Percentiles rank a stretch among this genome's conserved stretches.
Evolutionary conservation across 192 early-diverging fungal genomes (phyloP).

Genomic region (Helicostylum pulchrum): DNA sequence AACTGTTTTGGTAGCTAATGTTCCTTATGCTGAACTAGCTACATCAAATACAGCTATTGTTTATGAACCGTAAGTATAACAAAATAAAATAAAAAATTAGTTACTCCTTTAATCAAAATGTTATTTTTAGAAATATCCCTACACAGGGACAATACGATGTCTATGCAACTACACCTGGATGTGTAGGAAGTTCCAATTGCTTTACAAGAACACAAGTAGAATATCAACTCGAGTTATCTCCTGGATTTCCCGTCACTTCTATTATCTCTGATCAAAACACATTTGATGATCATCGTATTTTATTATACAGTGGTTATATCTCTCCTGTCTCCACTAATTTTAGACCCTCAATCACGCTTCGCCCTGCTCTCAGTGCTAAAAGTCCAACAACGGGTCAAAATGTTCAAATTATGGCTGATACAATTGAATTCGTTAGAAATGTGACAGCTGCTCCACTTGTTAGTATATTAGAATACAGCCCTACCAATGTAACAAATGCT

Average conservation of each 20-base stretch:
- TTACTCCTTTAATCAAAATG: neutral
- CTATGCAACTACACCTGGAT: constrained; percentile 34
- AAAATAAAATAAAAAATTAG: neutral
- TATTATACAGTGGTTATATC: constrained; percentile 27
- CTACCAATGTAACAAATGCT: constrained; percentile 3
- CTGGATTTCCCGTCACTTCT: constrained; percentile 1
- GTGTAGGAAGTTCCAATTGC: constrained; percentile 24
- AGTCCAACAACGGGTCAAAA: constrained; percentile 1
- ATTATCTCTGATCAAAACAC: constrained; percentile 28
- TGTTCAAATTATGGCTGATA: constrained; percentile 26
- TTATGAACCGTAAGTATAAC: constrained; percentile 29
- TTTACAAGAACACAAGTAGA: constrained; percentile 29
- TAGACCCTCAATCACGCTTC: constrained; percentile 18
- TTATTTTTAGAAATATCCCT: constrained; percentile 24
- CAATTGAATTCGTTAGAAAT: constrained; percentile 24
- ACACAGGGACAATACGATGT: constrained; percentile 30
- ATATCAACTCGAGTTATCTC: constrained; percentile 15
- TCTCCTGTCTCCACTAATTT: constrained; percentile 9
- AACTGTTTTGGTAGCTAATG: constrained; percentile 14
- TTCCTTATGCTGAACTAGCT: constrained; percentile 4
- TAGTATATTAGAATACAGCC: constrained; percentile 33
- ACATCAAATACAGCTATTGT: constrained; percentile 19
- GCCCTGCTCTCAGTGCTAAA: constrained; percentile 17
- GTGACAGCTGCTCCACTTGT: constrained; percentile 13
- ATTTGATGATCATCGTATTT: constrained; percentile 7